Evolutionary conservation across 2,329 filamentous ascomycete species (phyloP).

Genomic region (Teratosphaeria nubilosa): DNA sequence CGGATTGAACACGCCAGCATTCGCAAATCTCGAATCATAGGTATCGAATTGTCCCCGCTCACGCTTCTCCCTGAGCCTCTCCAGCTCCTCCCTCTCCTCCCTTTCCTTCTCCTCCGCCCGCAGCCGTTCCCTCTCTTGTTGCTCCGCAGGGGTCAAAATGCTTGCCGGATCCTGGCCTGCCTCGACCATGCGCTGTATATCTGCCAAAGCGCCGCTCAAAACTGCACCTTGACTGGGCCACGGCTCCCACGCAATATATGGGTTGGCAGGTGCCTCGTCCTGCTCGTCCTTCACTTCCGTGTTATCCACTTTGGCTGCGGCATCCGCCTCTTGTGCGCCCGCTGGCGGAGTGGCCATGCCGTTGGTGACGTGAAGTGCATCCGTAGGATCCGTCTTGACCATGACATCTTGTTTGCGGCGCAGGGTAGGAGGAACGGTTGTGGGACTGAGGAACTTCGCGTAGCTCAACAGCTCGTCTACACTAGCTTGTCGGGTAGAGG

Average conservation of each 20-base stretch:
- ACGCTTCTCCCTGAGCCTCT: slow-evolving; percentile 12
- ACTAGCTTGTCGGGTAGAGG: slow-evolving; percentile 42
- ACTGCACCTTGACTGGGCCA: slow-evolving; percentile 68
- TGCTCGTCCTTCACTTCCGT: slow-evolving; percentile 9
- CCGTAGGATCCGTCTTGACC: slow-evolving; percentile 1
- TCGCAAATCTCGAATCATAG: slow-evolving; percentile 4
- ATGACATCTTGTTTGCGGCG: slow-evolving; percentile 13
- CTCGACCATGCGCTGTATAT: slow-evolving; percentile 50
- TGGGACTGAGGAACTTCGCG: slow-evolving; percentile 69
- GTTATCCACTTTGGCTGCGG: slow-evolving; percentile 3
- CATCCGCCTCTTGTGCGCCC: slow-evolving; percentile 6
- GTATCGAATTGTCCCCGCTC: slow-evolving; percentile 10
- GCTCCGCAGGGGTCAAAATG: slow-evolving; percentile 34
- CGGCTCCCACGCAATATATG: slow-evolving; percentile 40
- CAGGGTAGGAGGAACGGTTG: slow-evolving; percentile 59
- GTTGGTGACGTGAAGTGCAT: slow-evolving; percentile 18
- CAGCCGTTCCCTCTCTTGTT: slow-evolving; percentile 27
- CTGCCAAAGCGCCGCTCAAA: slow-evolving; percentile 55
- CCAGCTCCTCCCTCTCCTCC: slow-evolving; percentile 24
- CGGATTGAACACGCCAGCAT: slow-evolving; percentile 25
- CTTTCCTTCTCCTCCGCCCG: slow-evolving; percentile 30
- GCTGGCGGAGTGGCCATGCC: slow-evolving; percentile 21
- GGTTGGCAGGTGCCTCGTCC: slow-evolving; percentile 29
- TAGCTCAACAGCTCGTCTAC: slow-evolving; percentile 68
- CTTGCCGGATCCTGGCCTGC: slow-evolving; percentile 49